These are phyloP conservation scores for Cytospora piceae DNA, from an alignment of 2,329 filamentous ascomycete species.

Conservation along the genomic window DNA sequence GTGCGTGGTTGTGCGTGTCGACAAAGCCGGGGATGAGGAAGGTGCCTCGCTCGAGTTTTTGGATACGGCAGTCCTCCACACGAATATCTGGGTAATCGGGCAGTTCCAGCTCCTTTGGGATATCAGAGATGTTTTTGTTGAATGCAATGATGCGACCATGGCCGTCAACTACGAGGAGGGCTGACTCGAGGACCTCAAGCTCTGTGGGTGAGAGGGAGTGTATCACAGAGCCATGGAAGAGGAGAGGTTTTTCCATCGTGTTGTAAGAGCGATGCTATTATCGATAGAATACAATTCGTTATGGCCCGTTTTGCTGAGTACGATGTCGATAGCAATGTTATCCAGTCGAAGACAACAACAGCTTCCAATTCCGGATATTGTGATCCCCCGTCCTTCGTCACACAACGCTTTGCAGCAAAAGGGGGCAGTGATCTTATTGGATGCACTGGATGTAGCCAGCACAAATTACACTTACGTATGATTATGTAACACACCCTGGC, in stretches of 20 bases:
- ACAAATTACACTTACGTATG: too few species aligned
- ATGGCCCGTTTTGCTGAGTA: not conserved
- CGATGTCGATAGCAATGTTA: too few species aligned
- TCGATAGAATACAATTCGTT: not conserved
- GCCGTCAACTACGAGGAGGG: constrained; percentile 31
- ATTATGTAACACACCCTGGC: not conserved
- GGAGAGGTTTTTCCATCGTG: constrained; percentile 4
- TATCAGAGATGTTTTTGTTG: constrained; percentile 29
- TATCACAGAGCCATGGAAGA: constrained; percentile 25
- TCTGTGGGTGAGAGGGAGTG: constrained; percentile 21
- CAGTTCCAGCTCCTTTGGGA: constrained; percentile 14
- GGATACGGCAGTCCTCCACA: constrained; percentile 32
- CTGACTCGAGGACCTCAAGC: constrained; percentile 25
- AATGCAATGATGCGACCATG: constrained; percentile 38
- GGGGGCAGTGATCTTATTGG: not conserved
- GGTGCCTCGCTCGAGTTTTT: constrained; percentile 45
- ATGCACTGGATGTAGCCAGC: too few species aligned
- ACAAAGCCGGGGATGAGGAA: constrained; percentile 65
- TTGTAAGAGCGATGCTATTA: not conserved
- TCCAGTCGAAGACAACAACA: too few species aligned
- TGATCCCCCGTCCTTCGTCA: too few species aligned
- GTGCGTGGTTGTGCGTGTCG: constrained; percentile 72
- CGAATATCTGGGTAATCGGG: constrained; percentile 30
- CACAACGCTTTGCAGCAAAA: not conserved
- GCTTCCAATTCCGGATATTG: too few species aligned